phyloP scores from a whole-genome alignment of 164 flowering plant species.

The Hamamelis virginiana region DNA sequence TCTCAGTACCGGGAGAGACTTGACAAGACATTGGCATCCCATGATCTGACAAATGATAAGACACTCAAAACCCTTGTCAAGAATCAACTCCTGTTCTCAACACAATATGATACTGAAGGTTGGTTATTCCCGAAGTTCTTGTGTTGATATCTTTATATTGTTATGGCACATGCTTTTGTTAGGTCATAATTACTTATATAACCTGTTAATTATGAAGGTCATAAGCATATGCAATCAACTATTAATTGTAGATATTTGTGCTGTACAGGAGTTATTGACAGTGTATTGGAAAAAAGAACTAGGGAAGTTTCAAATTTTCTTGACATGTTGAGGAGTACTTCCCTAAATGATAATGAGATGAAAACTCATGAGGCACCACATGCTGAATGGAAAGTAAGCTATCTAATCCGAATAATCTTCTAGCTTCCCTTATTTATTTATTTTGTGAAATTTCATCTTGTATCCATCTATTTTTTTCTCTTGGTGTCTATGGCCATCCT shows the following conservation, averaged over 20 bases:
- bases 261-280: conserved; percentile 39
- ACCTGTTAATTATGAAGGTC: not conserved
- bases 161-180: not conserved
- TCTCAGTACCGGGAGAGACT: conserved; percentile 60
- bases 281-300: conserved; percentile 39
- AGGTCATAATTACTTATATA: not conserved
- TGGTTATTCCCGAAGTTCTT: conserved; percentile 5
- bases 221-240: not conserved
- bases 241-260: not conserved
- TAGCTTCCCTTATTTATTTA: not conserved
- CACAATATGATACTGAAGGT: conserved; percentile 45
- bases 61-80: conserved; percentile 51
- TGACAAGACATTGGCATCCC: conserved; percentile 68
- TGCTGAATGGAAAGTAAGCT: conserved; percentile 74
- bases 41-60: conserved; percentile 47
- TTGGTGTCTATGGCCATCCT: not conserved
- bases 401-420: not conserved
- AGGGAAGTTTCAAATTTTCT: conserved; percentile 50
- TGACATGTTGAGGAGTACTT: conserved; percentile 69
- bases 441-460: not conserved
- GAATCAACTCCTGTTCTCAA: conserved; percentile 54
- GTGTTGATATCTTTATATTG: not conserved
- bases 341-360: conserved; percentile 28
- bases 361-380: conserved; percentile 30
- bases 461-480: not conserved